Evolutionary conservation across 805 yeast species (phyloP), one percentile per base, ranked within the genome.

Genomic region (Schwanniomyces vanrijiae): DNA sequence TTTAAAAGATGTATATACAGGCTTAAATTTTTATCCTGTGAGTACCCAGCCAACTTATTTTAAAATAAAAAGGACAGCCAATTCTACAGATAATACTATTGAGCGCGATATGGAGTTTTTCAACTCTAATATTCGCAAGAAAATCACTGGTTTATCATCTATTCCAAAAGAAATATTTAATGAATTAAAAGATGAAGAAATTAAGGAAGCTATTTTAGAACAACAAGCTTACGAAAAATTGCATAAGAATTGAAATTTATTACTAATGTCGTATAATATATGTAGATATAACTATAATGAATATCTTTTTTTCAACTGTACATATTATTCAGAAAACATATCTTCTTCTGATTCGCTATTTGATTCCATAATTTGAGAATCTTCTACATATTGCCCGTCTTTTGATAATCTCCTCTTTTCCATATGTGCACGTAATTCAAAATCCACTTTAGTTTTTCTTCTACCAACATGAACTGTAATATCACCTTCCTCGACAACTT

Each of bases 1-100:
- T 0, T 62, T 80, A 18, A 82, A 83, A 59, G 98, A 92, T 61
- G 80, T 86, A 1, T 92, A 90, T 64, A 87, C 96, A 0, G 95
- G 95, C n/a, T 75, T 86, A 26, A 73, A 77, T 31, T 89, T 90
- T 62, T 81, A 81, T 28, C 97, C 98, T 3, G 61, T 58, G 18
- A 70, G 74, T 4, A 85, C 96, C 6, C 99, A 94, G 67, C 89
- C 98, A 1, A 71, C 78, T 5, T 58, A 59, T 39, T 68, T 74
- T 5, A 54, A 60, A 25, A 39, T 68, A 6, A 52, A 46, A 24
- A 71, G 66, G 42, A 46, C 66, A 1, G 62, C 60, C 0, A 61
- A 55, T 6, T 46, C 61, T 10, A 52, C 54, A 4, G 66, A 61
- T 21, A 60, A 65, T 22, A 64, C 71, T 39, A 58, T 84, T 5